Conservation (phyloP, 345 rosid genomes). For the Linum usitatissimum region DNA sequence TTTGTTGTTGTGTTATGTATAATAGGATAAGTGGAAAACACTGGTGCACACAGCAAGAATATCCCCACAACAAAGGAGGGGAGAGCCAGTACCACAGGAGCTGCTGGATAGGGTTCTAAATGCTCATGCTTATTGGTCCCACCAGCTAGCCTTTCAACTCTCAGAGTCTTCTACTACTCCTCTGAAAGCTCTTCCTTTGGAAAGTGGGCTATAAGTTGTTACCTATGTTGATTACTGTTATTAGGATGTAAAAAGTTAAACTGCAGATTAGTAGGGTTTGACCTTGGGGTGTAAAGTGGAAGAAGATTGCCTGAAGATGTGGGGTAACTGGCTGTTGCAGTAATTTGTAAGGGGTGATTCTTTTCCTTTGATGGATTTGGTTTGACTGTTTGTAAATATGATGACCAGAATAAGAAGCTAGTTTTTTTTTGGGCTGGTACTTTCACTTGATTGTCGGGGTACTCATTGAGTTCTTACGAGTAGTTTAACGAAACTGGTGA, state of each 20-base stretch:
- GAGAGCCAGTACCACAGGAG: conserved; percentile 96
- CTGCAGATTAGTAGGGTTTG: conserved; percentile 11
- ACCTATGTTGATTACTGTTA: not conserved
- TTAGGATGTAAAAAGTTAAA: not conserved
- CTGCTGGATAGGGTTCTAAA: conserved; percentile 78
- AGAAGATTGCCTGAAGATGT: conserved; percentile 9
- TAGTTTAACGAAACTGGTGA: too few species aligned
- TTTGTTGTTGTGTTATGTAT: not conserved
- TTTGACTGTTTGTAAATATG: conserved; percentile 34
- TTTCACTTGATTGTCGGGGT: not conserved
- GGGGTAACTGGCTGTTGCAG: conserved; percentile 14
- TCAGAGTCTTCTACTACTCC: conserved; percentile 39
- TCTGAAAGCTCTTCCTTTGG: conserved; percentile 13
- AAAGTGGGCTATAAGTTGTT: not conserved
- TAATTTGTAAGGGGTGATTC: conserved; percentile 6
- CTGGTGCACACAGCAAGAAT: conserved; percentile 95
- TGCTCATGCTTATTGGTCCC: conserved; percentile 91
- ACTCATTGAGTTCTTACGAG: not conserved
- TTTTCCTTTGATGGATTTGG: conserved; percentile 16
- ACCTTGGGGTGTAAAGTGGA: conserved; percentile 22
- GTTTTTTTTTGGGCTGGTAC: conserved; percentile 9
- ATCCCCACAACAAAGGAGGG: conserved; percentile 97
- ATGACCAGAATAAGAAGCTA: conserved; percentile 27
- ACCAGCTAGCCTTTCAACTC: conserved; percentile 52
- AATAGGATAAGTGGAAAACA: conserved; percentile 96